Conservation (phyloP, 2,329 filamentous ascomycete genomes). For the Phyllosticta paracitricarpa region DNA sequence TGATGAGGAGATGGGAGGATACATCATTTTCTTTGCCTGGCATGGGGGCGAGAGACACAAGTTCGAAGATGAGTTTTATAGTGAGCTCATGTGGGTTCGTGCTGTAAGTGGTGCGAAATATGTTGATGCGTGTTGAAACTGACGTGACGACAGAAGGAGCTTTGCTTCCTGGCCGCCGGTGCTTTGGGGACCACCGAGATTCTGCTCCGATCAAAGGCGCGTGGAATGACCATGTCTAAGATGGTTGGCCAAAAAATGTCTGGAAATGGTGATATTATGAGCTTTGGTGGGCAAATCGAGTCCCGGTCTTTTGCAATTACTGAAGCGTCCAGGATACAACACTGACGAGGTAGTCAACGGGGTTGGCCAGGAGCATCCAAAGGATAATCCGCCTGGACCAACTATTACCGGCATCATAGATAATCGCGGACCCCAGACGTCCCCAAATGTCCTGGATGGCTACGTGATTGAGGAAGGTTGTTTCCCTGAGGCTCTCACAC, state of each 20-base stretch:
- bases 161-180: conserved; percentile 58
- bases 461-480: conserved; percentile 56
- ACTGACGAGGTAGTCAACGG: conserved; percentile 47
- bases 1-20: conserved; percentile 40
- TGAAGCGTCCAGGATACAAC: conserved; percentile 39
- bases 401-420: conserved; percentile 56
- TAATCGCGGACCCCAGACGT: conserved; percentile 39
- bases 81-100: conserved; percentile 57
- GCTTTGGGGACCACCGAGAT: conserved; percentile 56
- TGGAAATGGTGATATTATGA: conserved; percentile 57
- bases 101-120: conserved; percentile 26
- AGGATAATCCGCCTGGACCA: conserved; percentile 47
- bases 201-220: conserved; percentile 21
- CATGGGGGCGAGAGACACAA: conserved; percentile 48
- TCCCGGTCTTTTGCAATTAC: too few relatives aligned
- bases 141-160: conserved; percentile 34
- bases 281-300: conserved; percentile 34
- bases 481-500: conserved; percentile 47
- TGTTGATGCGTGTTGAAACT: not conserved
- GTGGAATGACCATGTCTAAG: conserved; percentile 49
- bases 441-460: conserved; percentile 43
- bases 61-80: conserved; percentile 46
- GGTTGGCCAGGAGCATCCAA: conserved; percentile 42
- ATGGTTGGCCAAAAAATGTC: conserved; percentile 40
- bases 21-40: conserved; percentile 56